These are phyloP conservation scores for Cladosporium sp. DNA, from an alignment of 2,329 filamentous ascomycete genomes.

Conservation along the genomic window DNA sequence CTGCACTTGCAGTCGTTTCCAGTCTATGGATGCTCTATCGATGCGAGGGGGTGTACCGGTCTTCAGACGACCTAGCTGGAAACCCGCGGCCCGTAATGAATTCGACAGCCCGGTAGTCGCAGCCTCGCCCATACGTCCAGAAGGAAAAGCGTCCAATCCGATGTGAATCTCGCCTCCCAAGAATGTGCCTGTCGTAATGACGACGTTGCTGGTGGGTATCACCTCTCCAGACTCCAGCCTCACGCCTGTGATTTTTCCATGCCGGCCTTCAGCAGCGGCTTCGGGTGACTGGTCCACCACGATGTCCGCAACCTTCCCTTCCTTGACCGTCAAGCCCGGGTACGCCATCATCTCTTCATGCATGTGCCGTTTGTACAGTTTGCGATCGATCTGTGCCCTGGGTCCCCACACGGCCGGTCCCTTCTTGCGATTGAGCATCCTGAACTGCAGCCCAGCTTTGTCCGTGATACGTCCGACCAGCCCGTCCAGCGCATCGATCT, in stretches of 20 bases:
- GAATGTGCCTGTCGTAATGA: constrained; percentile 96
- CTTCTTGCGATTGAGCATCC: constrained; percentile 79
- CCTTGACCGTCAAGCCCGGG: constrained; percentile 70
- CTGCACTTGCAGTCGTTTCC: constrained; percentile 63
- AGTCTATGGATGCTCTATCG: constrained; percentile 76
- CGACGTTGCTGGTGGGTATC: constrained; percentile 70
- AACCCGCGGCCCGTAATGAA: constrained; percentile 80
- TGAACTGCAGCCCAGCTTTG: constrained; percentile 91
- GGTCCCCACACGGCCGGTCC: constrained; percentile 97
- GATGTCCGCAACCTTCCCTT: constrained; percentile 89
- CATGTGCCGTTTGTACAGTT: constrained; percentile 87
- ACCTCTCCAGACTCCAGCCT: constrained; percentile 81
- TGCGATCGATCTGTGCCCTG: constrained; percentile 88
- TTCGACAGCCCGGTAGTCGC: constrained; percentile 90
- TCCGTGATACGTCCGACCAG: constrained; percentile 84
- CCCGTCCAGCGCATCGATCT: constrained; percentile 91
- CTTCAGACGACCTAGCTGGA: constrained; percentile 83
- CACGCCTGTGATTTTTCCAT: constrained; percentile 75
- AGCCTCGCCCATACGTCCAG: constrained; percentile 87
- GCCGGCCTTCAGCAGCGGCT: constrained; percentile 41
- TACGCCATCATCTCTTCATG: constrained; percentile 74
- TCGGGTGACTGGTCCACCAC: constrained; percentile 57
- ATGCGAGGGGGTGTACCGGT: constrained; percentile 91
- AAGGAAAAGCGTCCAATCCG: constrained; percentile 70
- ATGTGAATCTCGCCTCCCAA: constrained; percentile 95